A percentile compares a stretch with the other conserved stretches of the same genome.
Conservation (phyloP, 805 yeast genomes). For the Starmerella tilneyi region DNA sequence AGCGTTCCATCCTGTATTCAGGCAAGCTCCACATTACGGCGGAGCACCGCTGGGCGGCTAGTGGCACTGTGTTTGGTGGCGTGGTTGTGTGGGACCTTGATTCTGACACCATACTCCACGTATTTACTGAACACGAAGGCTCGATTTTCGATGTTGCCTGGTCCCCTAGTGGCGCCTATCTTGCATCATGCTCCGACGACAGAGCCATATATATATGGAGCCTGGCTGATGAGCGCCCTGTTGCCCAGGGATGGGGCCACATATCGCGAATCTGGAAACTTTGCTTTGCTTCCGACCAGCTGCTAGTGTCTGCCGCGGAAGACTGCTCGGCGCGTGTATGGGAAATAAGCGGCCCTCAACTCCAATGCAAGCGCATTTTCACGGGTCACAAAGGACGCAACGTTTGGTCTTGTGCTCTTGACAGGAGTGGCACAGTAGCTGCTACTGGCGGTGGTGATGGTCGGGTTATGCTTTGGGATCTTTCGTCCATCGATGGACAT, state of each 20-base stretch:
- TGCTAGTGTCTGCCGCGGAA: slow-evolving; percentile 63
- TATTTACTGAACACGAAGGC: slow-evolving; percentile 73
- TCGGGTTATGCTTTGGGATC: slow-evolving; percentile 53
- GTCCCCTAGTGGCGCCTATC: slow-evolving; percentile 43
- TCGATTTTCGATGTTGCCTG: slow-evolving; percentile 74
- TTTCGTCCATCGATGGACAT: slow-evolving; percentile 4
- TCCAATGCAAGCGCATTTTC: slow-evolving; percentile 40
- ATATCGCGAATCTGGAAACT: slow-evolving; percentile 87
- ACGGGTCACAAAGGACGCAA: slow-evolving; percentile 78
- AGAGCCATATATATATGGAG: slow-evolving; percentile 75
- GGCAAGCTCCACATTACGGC: slow-evolving; percentile 52
- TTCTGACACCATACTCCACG: slow-evolving; percentile 38
- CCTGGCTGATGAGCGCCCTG: slow-evolving; percentile 42
- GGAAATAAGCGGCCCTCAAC: slow-evolving; percentile 34
- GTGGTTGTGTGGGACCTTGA: slow-evolving; percentile 58
- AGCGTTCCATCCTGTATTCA: slow-evolving; percentile 76
- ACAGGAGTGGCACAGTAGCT: slow-evolving; percentile 40
- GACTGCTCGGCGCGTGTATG: slow-evolving; percentile 79
- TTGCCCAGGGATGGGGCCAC: slow-evolving; percentile 93
- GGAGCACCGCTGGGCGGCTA: slow-evolving; percentile 48
- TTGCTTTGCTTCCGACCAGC: slow-evolving; percentile 39
- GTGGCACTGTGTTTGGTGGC: slow-evolving; percentile 92
- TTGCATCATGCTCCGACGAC: slow-evolving; percentile 87
- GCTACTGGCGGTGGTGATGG: slow-evolving; percentile 96
- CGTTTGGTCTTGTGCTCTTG: slow-evolving; percentile 56